Conservation (phyloP, 1,284 basidiomycete genomes). For the Apiotrichum gracile region DNA sequence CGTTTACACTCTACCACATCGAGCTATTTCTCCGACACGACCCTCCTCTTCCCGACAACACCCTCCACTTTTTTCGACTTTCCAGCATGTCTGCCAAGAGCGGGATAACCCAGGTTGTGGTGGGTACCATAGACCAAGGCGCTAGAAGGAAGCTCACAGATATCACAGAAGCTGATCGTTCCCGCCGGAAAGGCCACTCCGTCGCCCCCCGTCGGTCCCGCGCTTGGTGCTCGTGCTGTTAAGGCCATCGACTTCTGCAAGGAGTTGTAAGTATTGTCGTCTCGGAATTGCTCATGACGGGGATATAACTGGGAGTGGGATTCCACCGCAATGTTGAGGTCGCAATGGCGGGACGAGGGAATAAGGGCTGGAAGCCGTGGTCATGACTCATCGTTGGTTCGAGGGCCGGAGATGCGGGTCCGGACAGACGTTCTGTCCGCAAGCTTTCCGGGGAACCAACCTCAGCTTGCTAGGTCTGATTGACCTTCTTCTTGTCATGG, state of each 20-base stretch:
- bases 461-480: too few species aligned
- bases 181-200: conserved; percentile 93
- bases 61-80: background rate
- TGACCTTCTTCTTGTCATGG: too few species aligned
- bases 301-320: too few species aligned
- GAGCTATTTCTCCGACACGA: background rate
- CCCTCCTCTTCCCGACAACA: background rate
- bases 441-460: too few species aligned
- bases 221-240: conserved; percentile 93
- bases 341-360: too few species aligned
- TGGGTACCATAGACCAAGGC: background rate
- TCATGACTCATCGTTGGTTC: too few species aligned
- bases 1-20: background rate
- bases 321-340: too few species aligned
- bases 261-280: conserved; percentile 55
- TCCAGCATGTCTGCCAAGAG: conserved; percentile 15
- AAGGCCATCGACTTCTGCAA: conserved; percentile 99
- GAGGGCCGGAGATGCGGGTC: too few species aligned
- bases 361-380: too few species aligned
- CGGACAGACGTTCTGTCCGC: too few species aligned
- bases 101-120: conserved; percentile 17
- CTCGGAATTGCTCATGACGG: too few species aligned
- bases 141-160: background rate
- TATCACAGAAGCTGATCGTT: conserved; percentile 69
- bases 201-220: conserved; percentile 93